A percentile compares a stretch with the other conserved stretches of the same genome.
These are phyloP conservation scores for Senna siamea DNA, from an alignment of 306 rosid species.

Conservation along the genomic window DNA sequence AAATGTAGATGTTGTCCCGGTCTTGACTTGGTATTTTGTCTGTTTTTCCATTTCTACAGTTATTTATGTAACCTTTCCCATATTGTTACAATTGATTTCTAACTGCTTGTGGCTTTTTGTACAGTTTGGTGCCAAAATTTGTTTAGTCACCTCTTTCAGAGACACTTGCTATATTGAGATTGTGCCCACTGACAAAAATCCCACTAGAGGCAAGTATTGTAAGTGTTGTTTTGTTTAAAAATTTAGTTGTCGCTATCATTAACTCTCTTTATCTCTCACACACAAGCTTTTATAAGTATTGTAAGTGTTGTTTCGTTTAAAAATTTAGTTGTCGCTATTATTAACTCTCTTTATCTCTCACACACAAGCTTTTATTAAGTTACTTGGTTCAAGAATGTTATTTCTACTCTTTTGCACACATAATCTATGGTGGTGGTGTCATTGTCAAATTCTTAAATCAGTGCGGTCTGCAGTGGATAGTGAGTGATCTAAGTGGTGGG, in stretches of 20 bases:
- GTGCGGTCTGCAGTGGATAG: background rate
- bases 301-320: conserved; percentile 19
- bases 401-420: background rate
- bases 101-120: conserved; percentile 40
- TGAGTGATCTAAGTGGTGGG: background rate
- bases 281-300: no score
- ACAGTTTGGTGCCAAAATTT: conserved; percentile 87
- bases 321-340: conserved; percentile 1
- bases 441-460: background rate
- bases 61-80: conserved; percentile 1
- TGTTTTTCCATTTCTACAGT: conserved; percentile 26
- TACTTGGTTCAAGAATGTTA: background rate
- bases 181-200: conserved; percentile 76
- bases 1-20: background rate
- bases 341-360: background rate
- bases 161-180: conserved; percentile 92
- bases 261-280: background rate
- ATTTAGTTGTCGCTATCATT: background rate
- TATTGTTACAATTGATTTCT: conserved; percentile 39
- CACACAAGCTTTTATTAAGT: background rate
- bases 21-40: background rate
- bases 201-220: conserved; percentile 62
- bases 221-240: conserved; percentile 15
- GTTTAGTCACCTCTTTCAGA: conserved; percentile 88
- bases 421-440: background rate